Evolutionary conservation across 2,329 filamentous ascomycete species (phyloP).

Genomic region (Bipolaris gigantea): DNA sequence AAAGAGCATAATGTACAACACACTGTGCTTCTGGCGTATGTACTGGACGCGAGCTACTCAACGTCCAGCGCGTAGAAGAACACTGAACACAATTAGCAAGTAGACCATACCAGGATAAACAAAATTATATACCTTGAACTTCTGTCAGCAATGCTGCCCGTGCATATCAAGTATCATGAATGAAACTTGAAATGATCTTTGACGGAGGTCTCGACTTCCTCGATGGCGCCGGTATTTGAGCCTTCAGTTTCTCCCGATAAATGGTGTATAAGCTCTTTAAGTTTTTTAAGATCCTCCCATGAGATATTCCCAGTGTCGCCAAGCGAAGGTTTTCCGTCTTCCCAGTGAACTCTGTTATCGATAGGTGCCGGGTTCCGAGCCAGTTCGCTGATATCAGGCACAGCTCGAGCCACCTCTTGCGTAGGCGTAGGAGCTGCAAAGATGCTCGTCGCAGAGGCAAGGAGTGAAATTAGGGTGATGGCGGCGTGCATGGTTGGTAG

Average conservation of each 20-base stretch:
- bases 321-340: constrained; percentile 6
- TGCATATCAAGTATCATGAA: neutral
- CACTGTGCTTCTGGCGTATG: neutral
- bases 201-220: neutral
- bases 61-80: neutral
- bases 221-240: neutral
- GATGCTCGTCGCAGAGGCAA: constrained; percentile 9
- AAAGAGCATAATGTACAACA: neutral
- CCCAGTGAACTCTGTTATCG: constrained; percentile 8
- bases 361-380: constrained; percentile 26
- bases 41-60: neutral
- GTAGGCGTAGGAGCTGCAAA: constrained; percentile 13
- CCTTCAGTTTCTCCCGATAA: constrained; percentile 1
- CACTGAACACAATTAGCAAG: neutral
- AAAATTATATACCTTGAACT: neutral
- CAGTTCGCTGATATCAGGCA: constrained; percentile 18
- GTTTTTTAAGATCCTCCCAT: constrained; percentile 1
- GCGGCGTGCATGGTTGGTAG: constrained; percentile 12
- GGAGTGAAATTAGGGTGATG: constrained; percentile 8
- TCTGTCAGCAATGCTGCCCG: neutral
- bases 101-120: neutral
- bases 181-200: neutral
- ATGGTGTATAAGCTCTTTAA: constrained; percentile 3
- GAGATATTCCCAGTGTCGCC: constrained; percentile 1
- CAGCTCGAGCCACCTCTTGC: constrained; percentile 5